Percentiles rank a stretch among this genome's conserved stretches.
Evolutionary conservation across 805 yeast species (phyloP).

Genomic region (Candida caryicola): DNA sequence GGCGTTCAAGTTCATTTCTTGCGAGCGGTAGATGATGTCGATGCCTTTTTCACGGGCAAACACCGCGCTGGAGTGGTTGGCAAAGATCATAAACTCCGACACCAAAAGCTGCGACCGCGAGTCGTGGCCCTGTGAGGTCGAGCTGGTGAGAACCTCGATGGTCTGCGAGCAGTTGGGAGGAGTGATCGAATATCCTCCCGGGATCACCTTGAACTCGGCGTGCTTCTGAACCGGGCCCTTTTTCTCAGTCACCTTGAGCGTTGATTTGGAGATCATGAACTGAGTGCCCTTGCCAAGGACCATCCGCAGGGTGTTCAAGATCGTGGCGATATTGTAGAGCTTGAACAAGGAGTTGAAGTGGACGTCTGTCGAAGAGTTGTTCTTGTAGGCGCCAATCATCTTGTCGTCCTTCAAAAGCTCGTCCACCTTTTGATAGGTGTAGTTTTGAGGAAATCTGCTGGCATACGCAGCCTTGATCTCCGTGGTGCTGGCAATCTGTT

Average conservation of each 20-base stretch:
- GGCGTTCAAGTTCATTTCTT: conserved; percentile 25
- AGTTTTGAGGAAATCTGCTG: conserved; percentile 31
- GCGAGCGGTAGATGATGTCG: conserved; percentile 51
- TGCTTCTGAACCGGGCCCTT: background rate
- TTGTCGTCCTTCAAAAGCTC: conserved; percentile 35
- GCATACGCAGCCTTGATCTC: conserved; percentile 24
- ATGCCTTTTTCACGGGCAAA: conserved; percentile 43
- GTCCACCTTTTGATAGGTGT: conserved; percentile 67
- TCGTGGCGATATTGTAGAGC: conserved; percentile 25
- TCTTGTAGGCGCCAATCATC: conserved; percentile 9
- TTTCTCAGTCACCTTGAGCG: conserved; percentile 12
- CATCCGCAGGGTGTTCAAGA: conserved; percentile 23
- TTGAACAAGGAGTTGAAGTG: conserved; percentile 27
- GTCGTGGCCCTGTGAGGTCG: conserved; percentile 14
- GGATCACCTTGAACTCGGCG: conserved; percentile 2
- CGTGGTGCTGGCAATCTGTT: conserved; percentile 16
- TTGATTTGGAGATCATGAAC: conserved; percentile 13
- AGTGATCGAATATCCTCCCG: conserved; percentile 16
- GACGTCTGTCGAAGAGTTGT: conserved; percentile 9
- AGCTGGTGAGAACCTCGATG: conserved; percentile 12
- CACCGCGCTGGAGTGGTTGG: conserved; percentile 60
- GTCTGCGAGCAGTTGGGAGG: conserved; percentile 11
- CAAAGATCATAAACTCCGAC: conserved; percentile 79
- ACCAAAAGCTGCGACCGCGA: conserved; percentile 63
- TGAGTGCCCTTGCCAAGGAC: conserved; percentile 21